These are phyloP conservation scores for Penicillium brasilianum DNA, from an alignment of 2,329 filamentous ascomycete species.

Conservation along the genomic window DNA sequence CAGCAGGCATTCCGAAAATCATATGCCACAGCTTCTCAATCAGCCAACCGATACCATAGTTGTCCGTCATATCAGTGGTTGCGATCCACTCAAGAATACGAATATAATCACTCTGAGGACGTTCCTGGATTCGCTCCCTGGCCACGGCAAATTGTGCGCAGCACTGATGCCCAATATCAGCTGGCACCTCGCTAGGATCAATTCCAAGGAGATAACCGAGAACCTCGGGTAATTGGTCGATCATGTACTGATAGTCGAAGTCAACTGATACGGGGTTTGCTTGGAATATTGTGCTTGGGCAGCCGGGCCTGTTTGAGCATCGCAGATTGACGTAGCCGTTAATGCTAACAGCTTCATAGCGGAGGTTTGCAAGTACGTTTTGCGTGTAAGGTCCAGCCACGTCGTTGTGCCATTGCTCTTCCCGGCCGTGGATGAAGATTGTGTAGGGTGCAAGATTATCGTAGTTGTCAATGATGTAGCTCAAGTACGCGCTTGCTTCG, in stretches of 20 bases:
- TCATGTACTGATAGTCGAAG: conserved; percentile 3
- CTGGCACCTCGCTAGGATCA: conserved; percentile 27
- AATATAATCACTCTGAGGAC: conserved; percentile 38
- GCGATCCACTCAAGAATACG: conserved; percentile 41
- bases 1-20: conserved; percentile 24
- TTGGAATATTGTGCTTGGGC: conserved; percentile 45
- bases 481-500: conserved; percentile 67
- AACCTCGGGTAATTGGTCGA: not conserved
- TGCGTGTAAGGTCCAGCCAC: conserved; percentile 43
- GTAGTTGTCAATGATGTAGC: conserved; percentile 67
- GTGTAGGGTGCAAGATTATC: conserved; percentile 62
- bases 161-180: conserved; percentile 39
- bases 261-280: not conserved
- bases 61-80: conserved; percentile 23
- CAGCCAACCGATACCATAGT: conserved; percentile 25
- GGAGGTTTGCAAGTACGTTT: conserved; percentile 30
- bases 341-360: conserved; percentile 35
- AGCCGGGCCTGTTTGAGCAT: conserved; percentile 45
- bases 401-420: conserved; percentile 63
- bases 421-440: conserved; percentile 66
- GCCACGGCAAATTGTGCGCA: conserved; percentile 45
- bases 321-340: conserved; percentile 49
- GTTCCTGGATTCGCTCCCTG: conserved; percentile 35
- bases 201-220: conserved; percentile 3
- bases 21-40: conserved; percentile 30